Percentiles rank a stretch among this genome's conserved stretches.
These are phyloP conservation scores for Fragaria ananassa DNA, from an alignment of 306 rosid species.

Conservation along the genomic window DNA sequence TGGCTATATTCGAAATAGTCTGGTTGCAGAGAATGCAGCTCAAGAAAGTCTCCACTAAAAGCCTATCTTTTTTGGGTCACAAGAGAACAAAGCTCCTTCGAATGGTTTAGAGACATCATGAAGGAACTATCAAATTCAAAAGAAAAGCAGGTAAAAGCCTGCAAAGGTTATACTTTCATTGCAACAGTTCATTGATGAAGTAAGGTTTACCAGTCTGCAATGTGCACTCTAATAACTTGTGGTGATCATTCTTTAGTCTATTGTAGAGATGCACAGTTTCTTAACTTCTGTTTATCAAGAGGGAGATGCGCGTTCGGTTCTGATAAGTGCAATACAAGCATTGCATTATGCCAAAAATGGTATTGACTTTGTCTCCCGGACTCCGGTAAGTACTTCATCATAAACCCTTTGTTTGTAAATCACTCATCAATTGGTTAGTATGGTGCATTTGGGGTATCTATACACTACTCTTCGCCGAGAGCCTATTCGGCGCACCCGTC, in stretches of 20 bases:
- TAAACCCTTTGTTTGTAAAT: background rate
- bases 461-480: background rate
- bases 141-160: constrained; percentile 52
- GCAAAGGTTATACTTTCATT: background rate
- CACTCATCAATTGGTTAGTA: background rate
- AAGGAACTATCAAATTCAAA: constrained; percentile 53
- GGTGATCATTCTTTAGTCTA: constrained; percentile 36
- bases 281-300: constrained; percentile 68
- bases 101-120: constrained; percentile 81
- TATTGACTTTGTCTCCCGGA: constrained; percentile 59
- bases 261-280: constrained; percentile 78
- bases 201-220: constrained; percentile 12
- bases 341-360: constrained; percentile 66
- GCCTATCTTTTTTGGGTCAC: constrained; percentile 87
- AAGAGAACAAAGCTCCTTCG: constrained; percentile 86
- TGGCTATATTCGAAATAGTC: constrained; percentile 32
- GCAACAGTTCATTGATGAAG: background rate
- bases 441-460: background rate
- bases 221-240: constrained; percentile 15
- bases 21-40: constrained; percentile 45
- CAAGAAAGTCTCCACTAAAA: constrained; percentile 54
- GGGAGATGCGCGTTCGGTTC: constrained; percentile 69
- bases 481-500: too few species aligned
- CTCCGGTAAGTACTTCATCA: constrained; percentile 49
- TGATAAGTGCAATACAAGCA: constrained; percentile 65